Evolutionary conservation across 768 basidiomycete species (phyloP).

Genomic region (Leccinum obscurum): DNA sequence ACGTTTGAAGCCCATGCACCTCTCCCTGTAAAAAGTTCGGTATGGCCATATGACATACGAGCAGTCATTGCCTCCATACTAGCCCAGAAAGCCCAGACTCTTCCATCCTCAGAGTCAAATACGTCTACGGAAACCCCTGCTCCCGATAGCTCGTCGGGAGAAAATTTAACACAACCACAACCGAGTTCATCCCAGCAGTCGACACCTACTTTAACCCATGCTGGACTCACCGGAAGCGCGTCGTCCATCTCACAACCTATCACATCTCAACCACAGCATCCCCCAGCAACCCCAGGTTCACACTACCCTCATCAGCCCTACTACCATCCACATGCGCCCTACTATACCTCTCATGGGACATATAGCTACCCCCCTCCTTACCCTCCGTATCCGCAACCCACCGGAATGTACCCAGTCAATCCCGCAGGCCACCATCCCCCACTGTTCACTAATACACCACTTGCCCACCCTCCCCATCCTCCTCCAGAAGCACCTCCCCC

Average conservation of each 20-base stretch:
- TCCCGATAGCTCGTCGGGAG: conserved; percentile 15
- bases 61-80: conserved; percentile 59
- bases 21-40: conserved; percentile 56
- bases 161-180: conserved; percentile 17
- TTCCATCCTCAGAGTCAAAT: conserved; percentile 14
- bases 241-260: conserved; percentile 20
- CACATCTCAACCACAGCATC: conserved; percentile 19
- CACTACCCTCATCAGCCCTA: conserved; percentile 58
- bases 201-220: conserved; percentile 26
- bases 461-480: conserved; percentile 34
- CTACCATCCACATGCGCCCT: conserved; percentile 62
- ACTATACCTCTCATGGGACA: conserved; percentile 48
- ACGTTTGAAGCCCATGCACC: conserved; percentile 70
- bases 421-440: conserved; percentile 30
- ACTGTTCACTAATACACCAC: conserved; percentile 37
- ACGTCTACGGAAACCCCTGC: conserved; percentile 13
- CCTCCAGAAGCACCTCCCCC: conserved; percentile 30
- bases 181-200: conserved; percentile 20
- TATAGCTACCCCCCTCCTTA: conserved; percentile 42
- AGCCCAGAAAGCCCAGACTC: conserved; percentile 25
- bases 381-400: conserved; percentile 32
- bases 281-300: conserved; percentile 27
- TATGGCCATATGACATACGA: conserved; percentile 74
- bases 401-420: conserved; percentile 33
- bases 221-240: conserved; percentile 23